phyloP scores from a whole-genome alignment of 2,329 filamentous ascomycete species.

The Trichophyton simii region DNA sequence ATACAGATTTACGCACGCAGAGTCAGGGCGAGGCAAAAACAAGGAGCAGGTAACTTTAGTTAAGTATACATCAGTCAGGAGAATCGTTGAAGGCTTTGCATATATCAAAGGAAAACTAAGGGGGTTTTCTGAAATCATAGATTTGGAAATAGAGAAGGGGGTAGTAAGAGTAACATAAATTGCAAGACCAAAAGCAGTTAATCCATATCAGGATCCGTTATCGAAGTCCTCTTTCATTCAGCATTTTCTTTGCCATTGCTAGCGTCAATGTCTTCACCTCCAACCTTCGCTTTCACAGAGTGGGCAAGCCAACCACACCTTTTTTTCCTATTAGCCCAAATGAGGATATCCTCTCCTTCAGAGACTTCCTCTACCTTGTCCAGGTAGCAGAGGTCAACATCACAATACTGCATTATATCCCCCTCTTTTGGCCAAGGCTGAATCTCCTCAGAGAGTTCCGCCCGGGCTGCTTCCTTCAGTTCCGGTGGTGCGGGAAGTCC shows the following conservation, averaged over 20 bases:
- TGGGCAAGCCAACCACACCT: not conserved
- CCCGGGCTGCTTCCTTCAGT: not conserved
- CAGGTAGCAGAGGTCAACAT: not conserved
- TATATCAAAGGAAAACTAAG: no score
- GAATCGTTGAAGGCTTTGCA: no score
- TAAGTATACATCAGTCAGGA: no score
- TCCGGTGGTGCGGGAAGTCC: not conserved
- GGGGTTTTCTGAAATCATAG: no score
- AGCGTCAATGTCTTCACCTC: not conserved
- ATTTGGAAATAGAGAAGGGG: no score
- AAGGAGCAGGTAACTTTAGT: no score
- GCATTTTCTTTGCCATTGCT: not conserved
- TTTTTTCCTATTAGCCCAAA: not conserved
- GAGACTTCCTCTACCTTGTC: not conserved
- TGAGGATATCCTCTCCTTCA: not conserved
- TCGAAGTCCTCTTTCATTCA: not conserved
- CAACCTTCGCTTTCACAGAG: not conserved
- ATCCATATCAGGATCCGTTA: no score
- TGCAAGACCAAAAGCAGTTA: no score
- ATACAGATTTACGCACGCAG: no score
- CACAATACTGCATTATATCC: not conserved
- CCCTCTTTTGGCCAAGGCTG: not conserved
- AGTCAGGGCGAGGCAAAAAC: no score
- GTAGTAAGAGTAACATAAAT: no score
- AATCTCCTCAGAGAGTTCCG: not conserved